Evolutionary conservation across 1,139 yeast genomes (phyloP).

Genomic region (Blastobotrys petasosporus): DNA sequence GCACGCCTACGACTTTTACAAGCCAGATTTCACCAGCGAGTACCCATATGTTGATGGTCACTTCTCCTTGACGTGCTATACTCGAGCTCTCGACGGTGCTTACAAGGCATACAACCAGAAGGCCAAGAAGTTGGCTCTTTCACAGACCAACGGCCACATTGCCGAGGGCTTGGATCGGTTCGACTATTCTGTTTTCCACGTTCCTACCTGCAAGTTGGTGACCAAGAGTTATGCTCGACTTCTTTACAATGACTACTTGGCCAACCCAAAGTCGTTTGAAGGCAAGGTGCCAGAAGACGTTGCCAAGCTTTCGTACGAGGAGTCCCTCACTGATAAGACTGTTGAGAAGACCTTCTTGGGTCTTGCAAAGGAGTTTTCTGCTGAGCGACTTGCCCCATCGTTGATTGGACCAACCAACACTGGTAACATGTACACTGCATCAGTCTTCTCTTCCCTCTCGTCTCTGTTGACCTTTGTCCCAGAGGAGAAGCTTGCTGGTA

Average conservation of each 20-base stretch:
- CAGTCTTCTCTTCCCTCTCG: constrained; percentile 81
- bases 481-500: constrained; percentile 63
- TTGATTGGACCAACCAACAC: constrained; percentile 89
- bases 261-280: constrained; percentile 46
- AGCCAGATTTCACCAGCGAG: constrained; percentile 94
- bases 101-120: constrained; percentile 79
- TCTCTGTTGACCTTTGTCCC: constrained; percentile 76
- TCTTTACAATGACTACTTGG: constrained; percentile 77
- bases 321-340: constrained; percentile 69
- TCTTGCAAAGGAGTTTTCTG: constrained; percentile 65
- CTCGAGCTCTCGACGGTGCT: constrained; percentile 84
- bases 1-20: constrained; percentile 95
- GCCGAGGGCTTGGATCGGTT: constrained; percentile 54
- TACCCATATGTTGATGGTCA: constrained; percentile 98
- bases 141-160: constrained; percentile 30
- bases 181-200: constrained; percentile 96
- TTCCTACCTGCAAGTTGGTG: constrained; percentile 95
- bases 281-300: constrained; percentile 61
- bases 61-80: constrained; percentile 89
- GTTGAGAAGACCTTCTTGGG: constrained; percentile 82
- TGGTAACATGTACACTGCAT: constrained; percentile 98
- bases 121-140: constrained; percentile 44
- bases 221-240: constrained; percentile 90
- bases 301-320: constrained; percentile 62
- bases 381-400: constrained; percentile 72